phyloP scores from a whole-genome alignment of 1,284 basidiomycete species.

The Trichosporon sp. region DNA sequence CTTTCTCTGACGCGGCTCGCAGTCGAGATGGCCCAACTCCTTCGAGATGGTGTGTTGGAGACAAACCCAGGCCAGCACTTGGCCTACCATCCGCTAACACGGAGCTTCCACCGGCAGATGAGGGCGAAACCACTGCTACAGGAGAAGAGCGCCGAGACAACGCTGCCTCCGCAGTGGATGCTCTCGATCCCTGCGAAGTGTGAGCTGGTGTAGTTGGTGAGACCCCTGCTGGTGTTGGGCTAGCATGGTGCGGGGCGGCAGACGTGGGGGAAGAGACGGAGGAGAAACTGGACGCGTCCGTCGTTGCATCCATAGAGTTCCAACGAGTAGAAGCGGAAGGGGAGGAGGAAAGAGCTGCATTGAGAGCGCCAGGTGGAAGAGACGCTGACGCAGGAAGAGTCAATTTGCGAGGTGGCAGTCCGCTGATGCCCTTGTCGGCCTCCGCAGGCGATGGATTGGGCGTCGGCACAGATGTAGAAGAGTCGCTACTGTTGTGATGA shows the following conservation, averaged over 20 bases:
- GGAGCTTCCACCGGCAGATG: conserved; percentile 18
- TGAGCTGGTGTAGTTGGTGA: background rate
- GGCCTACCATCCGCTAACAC: conserved; percentile 8
- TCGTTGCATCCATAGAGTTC: conserved; percentile 4
- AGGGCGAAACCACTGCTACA: conserved; percentile 16
- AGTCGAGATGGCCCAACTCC: conserved; percentile 16
- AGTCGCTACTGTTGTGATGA: conserved; percentile 22
- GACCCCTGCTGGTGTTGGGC: background rate
- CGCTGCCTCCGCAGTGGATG: too few relatives aligned
- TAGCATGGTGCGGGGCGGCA: background rate
- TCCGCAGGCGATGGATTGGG: conserved; percentile 42
- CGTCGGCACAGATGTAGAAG: conserved; percentile 39
- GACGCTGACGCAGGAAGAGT: conserved; percentile 23
- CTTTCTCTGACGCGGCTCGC: conserved; percentile 26
- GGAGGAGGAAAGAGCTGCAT: background rate
- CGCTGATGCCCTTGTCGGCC: background rate
- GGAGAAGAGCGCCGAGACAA: too few relatives aligned
- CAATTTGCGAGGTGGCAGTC: conserved; percentile 12
- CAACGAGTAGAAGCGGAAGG: conserved; percentile 15
- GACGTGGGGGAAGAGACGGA: conserved; percentile 15
- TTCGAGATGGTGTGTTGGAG: background rate
- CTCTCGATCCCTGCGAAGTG: background rate
- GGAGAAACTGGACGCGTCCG: conserved; percentile 12
- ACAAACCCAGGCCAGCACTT: background rate
- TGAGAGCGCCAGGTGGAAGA: conserved; percentile 20